Evolutionary conservation across 306 rosid species (phyloP), one percentile per base, ranked within the genome.

Genomic region (Medicago lupulina): DNA sequence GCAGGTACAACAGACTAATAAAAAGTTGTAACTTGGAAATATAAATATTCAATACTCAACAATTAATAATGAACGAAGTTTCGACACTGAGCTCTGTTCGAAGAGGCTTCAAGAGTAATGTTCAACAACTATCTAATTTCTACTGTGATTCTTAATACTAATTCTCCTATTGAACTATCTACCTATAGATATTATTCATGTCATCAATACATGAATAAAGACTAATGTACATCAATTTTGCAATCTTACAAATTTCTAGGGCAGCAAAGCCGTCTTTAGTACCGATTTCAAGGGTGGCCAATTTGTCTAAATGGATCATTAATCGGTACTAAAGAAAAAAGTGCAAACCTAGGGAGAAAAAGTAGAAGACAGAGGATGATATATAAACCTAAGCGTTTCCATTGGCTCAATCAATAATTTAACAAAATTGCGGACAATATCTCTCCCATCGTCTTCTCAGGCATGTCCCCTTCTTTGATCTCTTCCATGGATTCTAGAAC

Each of bases 401-500:
- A 28, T 44, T 62, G 47, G 23, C 60, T 38, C 38, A 36, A 69
- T 41, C 38, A 36, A 69, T 41, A 41, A 72, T 79, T 84, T 88
- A 95, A 78, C 78, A 95, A 86, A 80, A 95, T 89, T 40, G 97
- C 71, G 0, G 97, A 95, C 78, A 95, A 85, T 82, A 95, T 95
- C 87, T 95, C 97, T 79, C 97, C 98, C 98, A 95, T 95, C 59
- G 97, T 95, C 89, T 87, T 93, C 86, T 93, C 97, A 14, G 97
- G 85, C 82, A 90, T 73, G 73, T 83, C 87, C 41, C 96, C 90
- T 81, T 88, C 93, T 43, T 80, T 82, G 72, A 86, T 89, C 84
- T 86, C 84, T 76, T 90, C 98, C 75, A 89, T n/a, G 36, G 95
- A 78, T 79, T 95, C 97, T 2, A 95, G 92, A 53, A 95, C 98